phyloP scores from a whole-genome alignment of 768 basidiomycete genomes.

The Trametes punicea region DNA sequence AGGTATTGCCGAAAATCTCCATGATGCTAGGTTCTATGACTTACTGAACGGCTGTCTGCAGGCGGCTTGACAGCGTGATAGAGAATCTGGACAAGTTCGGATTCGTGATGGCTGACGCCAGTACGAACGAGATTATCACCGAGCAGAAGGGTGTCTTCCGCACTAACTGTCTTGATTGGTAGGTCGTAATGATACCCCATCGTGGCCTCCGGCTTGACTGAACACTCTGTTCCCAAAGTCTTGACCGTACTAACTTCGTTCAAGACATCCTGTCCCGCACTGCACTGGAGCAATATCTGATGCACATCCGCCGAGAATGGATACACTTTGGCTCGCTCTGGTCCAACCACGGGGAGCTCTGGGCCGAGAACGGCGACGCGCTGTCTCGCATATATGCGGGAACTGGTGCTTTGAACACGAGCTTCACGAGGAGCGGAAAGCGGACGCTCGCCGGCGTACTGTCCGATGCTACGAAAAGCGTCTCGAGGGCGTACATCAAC shows the following conservation, averaged over 20 bases:
- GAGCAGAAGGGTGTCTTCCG: slow-evolving; percentile 90
- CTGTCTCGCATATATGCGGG: slow-evolving; percentile 93
- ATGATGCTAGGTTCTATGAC: neutral
- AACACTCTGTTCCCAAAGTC: slow-evolving; percentile 40
- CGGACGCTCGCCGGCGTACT: slow-evolving; percentile 89
- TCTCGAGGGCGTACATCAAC: slow-evolving; percentile 94
- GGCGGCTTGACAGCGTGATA: slow-evolving; percentile 55
- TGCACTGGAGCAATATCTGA: slow-evolving; percentile 78
- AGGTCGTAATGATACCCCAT: neutral
- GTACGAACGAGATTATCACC: slow-evolving; percentile 69
- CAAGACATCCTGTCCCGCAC: slow-evolving; percentile 90
- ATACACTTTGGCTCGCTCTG: slow-evolving; percentile 65
- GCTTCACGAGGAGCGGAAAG: slow-evolving; percentile 93
- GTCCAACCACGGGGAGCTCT: slow-evolving; percentile 87
- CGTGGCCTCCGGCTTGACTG: neutral
- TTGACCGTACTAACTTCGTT: slow-evolving; percentile 96
- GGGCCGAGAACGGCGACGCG: slow-evolving; percentile 97
- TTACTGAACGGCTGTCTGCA: slow-evolving; percentile 27
- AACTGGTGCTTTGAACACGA: slow-evolving; percentile 91
- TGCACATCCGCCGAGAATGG: slow-evolving; percentile 78
- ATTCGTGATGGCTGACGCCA: slow-evolving; percentile 76
- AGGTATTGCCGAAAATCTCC: slow-evolving; percentile 37
- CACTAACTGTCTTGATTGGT: slow-evolving; percentile 96
- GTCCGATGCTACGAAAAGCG: slow-evolving; percentile 95
- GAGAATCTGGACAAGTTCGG: slow-evolving; percentile 77